Evolutionary conservation across 129 eudicot species (phyloP).

Genomic region (Pseudognaphalium luteoalbum): DNA sequence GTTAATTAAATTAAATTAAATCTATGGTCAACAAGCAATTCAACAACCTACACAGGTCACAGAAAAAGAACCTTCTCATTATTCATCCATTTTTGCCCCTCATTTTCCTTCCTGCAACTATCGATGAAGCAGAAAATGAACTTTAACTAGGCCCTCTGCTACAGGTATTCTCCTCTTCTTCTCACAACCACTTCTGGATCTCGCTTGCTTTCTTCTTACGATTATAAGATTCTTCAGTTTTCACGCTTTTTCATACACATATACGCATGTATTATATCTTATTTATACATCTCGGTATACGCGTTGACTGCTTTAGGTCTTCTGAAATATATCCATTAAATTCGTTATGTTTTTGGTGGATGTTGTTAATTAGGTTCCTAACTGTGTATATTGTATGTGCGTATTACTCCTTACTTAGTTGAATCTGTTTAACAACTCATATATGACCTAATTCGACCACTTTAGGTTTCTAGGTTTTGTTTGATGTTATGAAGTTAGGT

Average conservation of each 20-base stretch:
- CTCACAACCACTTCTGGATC: constrained; percentile 26
- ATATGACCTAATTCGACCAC: constrained; percentile 7
- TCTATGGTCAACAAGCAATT: background rate
- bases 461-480: constrained; percentile 1
- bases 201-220: constrained; percentile 22
- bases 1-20: constrained; percentile 2
- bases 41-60: constrained; percentile 5
- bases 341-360: background rate
- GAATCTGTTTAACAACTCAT: constrained; percentile 23
- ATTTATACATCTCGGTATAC: background rate
- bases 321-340: background rate
- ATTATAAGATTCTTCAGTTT: constrained; percentile 27
- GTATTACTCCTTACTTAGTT: background rate
- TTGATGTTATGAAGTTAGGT: background rate
- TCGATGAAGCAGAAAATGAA: constrained; percentile 18
- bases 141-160: constrained; percentile 12
- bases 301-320: constrained; percentile 13
- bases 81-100: constrained; percentile 7
- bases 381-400: background rate
- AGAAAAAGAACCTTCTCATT: constrained; percentile 17
- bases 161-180: constrained; percentile 14
- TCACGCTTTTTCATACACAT: constrained; percentile 15
- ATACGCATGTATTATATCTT: background rate
- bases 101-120: constrained; percentile 4
- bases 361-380: constrained; percentile 7